Base-by-base conservation (phyloP, 2,329 filamentous ascomycete genomes). In the Hypoxylon rubiginosum region DNA sequence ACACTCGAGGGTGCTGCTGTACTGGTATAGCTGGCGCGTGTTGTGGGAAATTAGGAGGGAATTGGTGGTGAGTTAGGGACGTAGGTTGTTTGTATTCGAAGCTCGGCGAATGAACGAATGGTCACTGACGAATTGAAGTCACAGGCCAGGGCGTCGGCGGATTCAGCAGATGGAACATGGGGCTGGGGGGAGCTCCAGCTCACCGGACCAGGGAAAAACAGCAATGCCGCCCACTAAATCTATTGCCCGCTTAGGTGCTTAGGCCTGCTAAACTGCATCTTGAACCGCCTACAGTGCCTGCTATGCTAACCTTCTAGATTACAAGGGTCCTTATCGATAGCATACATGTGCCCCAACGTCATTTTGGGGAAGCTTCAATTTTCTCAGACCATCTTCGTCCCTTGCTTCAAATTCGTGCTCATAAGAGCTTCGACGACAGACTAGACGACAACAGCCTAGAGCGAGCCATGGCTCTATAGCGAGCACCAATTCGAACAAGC, bases 121-220 rank as follows among this genome's bases (percentile, higher is more conserved):
- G 56, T 21, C 58, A 62, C 53, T 65, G 52, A 53, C 52, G 54
- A 51, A n/a, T 17, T 21, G 21, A 62, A 54, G 64, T 59, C 50
- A 66, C 64, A 66, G 52, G 52, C 52, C 28, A 48, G n/a, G 53
- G 21, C 41, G 4, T 57, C 46, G 21, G 55, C 55, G 30, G 46
- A 10, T 49, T 41, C 36, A 41, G 36, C 36, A 41, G 34, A 36
- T 34, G 36, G 26, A 7, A 43, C 21, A 34, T 39, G 50, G 26
- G 28, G 43, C 32, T 41, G 17, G 61, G 45, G 48, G 13, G 41
- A 55, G 58, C 58, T 62, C 58, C 58, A 52, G 39, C 51, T 30
- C 36, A 8, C 50, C 54, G 60, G 66, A 62, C 21, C 36, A 61
- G 54, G 67, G 66, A 69, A 67, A 64, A 67, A 64, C 64, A 67